Evolutionary conservation across 306 rosid genomes (phyloP).

Genomic region (Pterocarpus macrocarpus): DNA sequence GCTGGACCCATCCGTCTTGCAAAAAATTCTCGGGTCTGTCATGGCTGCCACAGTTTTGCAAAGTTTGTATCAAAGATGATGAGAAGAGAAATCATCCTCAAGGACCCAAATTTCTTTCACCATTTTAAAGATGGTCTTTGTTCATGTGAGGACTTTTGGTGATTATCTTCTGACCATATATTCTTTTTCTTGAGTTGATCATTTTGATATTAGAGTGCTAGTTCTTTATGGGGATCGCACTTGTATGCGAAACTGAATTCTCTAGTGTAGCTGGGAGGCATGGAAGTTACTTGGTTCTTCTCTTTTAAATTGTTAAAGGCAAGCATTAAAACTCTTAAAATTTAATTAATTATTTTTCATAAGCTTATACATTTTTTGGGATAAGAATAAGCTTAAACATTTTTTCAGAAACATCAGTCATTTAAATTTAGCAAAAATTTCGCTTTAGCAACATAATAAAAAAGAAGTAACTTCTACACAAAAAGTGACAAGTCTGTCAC

Average conservation of each 20-base stretch:
- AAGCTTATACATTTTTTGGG: too few species aligned
- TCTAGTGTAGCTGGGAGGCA: not conserved
- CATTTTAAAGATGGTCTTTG: slow-evolving; percentile 72
- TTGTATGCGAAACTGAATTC: not conserved
- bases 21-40: slow-evolving; percentile 66
- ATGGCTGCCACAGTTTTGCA: slow-evolving; percentile 66
- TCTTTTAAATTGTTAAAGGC: not conserved
- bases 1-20: slow-evolving; percentile 61
- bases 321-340: not conserved
- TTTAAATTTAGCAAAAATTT: too few species aligned
- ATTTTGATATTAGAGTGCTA: not conserved
- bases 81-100: slow-evolving; percentile 69
- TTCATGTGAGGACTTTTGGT: slow-evolving; percentile 69
- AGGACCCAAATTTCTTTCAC: slow-evolving; percentile 72
- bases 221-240: not conserved
- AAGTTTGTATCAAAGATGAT: slow-evolving; percentile 59
- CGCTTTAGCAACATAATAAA: too few species aligned
- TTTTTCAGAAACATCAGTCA: too few species aligned
- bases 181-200: not conserved
- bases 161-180: slow-evolving; percentile 18
- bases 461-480: too few species aligned
- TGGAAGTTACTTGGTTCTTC: not conserved
- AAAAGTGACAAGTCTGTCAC: too few species aligned
- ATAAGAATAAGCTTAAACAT: too few species aligned
- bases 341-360: too few species aligned